Base-by-base conservation (phyloP, 495 filamentous ascomycete genomes). In the Penicillium subrubescens region DNA sequence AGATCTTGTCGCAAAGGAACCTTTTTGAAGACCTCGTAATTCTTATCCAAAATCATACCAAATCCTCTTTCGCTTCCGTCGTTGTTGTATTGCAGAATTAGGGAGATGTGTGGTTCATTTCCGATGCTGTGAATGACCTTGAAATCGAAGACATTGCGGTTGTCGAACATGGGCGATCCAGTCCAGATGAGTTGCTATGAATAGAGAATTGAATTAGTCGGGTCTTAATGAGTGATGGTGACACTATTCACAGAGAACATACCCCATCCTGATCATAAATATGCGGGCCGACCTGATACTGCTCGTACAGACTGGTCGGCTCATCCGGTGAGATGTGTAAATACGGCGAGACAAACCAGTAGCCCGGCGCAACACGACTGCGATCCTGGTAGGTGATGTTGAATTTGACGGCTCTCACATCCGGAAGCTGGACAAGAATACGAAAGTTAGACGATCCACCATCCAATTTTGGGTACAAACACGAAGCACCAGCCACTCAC, bases 261-360 rank as follows among this genome's bases (percentile, higher is more conserved):
- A 75, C 76, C 19, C 75, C 75, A 56, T 78, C 70, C 7, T 63
- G 62, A 64, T 78, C 75, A 46, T 75, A 80, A 54, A 80, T 78
- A 66, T 80, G 74, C 0, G 77, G 77, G 12, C 76, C 76, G 19
- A 68, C 65, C 65, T 78, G 76, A 52, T 71, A 78, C 57, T 68
- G 74, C 31, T 72, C 67, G 59, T 73, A 77, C 44, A 67, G 33
- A 29, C 64, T 73, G 6, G 55, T 57, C 12, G 67, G 65, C 15
- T 46, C n/a, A 57, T 77, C 74, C 23, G 70, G 65, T 0, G 51
- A 67, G 8, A 75, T 70, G 58, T 73, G 67, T 39, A 71, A 44
- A 57, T 77, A 78, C 1, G 75, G 74, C 34, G 73, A 67, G 51
- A 77, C 69, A 58, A 77, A 78, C 75, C 75, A 79, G 55, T 77